Percentiles rank a stretch among this genome's conserved stretches.
These are phyloP conservation scores for Spinacia oleracea DNA, from an alignment of 179 eudicot genomes.

Conservation along the genomic window DNA sequence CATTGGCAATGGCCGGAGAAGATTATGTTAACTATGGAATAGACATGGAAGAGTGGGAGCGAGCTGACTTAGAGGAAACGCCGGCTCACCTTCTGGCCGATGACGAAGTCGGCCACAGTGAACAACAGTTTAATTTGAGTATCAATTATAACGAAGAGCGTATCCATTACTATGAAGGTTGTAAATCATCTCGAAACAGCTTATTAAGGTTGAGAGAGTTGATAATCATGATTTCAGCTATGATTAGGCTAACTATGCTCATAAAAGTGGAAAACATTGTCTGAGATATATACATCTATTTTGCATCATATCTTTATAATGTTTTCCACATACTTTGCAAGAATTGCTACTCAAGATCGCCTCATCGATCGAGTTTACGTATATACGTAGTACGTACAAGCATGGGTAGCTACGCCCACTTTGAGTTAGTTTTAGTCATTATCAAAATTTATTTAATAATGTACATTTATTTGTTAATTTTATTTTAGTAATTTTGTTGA, in stretches of 20 bases:
- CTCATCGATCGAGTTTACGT: no score
- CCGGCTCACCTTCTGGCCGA: constrained; percentile 31
- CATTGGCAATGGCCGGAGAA: constrained; percentile 35
- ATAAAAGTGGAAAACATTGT: not conserved
- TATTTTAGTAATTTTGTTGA: no score
- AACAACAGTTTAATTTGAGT: not conserved
- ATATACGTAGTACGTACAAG: no score
- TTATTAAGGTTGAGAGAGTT: constrained; percentile 18
- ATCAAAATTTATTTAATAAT: no score
- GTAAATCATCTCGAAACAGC: not conserved
- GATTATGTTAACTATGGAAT: constrained; percentile 22
- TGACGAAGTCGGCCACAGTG: constrained; percentile 17
- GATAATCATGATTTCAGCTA: constrained; percentile 14
- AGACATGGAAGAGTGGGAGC: constrained; percentile 32
- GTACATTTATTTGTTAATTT: no score
- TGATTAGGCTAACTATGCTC: constrained; percentile 25
- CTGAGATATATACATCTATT: not conserved
- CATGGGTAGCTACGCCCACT: no score
- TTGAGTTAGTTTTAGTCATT: no score
- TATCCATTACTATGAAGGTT: not conserved
- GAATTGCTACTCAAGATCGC: no score
- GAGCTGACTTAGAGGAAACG: constrained; percentile 21
- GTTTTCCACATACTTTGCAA: not conserved
- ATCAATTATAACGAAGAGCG: not conserved
- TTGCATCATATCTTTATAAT: not conserved